These are phyloP conservation scores for Naganishia randhawae DNA, from an alignment of 768 basidiomycete species.

Conservation along the genomic window DNA sequence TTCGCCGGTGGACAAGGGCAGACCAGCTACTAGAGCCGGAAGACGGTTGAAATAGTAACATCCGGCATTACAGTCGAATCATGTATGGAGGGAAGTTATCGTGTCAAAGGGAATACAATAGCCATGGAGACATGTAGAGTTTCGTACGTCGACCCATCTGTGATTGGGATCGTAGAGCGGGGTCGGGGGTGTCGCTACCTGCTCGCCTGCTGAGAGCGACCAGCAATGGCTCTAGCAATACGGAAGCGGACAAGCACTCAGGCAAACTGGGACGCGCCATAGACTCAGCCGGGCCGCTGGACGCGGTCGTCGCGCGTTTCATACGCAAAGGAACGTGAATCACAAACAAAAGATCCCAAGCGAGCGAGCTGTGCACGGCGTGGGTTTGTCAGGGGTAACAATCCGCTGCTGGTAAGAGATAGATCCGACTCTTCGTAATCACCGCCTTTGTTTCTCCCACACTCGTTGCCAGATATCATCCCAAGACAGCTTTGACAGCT, in stretches of 20 bases:
- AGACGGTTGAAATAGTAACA: too few species aligned
- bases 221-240: background rate
- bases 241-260: background rate
- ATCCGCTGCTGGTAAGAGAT: conserved; percentile 3
- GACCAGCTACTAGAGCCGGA: background rate
- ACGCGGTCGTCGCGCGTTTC: conserved; percentile 12
- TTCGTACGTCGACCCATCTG: too few species aligned
- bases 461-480: conserved; percentile 14
- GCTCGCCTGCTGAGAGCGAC: too few species aligned
- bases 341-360: conserved; percentile 17
- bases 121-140: background rate
- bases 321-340: background rate
- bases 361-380: conserved; percentile 19
- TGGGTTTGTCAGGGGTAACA: too few species aligned
- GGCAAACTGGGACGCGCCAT: background rate
- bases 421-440: background rate
- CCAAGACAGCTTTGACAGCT: background rate
- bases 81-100: background rate
- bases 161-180: too few species aligned
- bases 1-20: too few species aligned
- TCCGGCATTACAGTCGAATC: background rate
- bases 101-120: background rate
- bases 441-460: conserved; percentile 1
- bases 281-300: conserved; percentile 7
- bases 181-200: too few species aligned